Evolutionary conservation across 2,329 filamentous ascomycete species (phyloP), one percentile per base, ranked within the genome.

Genomic region (Torrubiella hemipterigena): DNA sequence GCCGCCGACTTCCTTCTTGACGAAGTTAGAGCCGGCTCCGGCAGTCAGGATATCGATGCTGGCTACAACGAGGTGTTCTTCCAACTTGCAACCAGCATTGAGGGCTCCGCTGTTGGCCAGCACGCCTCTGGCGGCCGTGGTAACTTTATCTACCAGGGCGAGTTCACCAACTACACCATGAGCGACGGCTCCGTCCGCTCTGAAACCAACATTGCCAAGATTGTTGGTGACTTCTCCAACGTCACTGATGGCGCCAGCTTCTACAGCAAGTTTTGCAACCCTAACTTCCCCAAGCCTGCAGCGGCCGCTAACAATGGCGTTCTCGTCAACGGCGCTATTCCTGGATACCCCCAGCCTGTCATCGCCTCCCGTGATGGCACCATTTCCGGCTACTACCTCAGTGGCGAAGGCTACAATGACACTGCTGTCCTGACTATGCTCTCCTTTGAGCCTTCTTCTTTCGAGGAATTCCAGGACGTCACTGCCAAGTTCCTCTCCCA

Each of bases 31-130:
- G 25, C 30, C 14, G 45, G 38, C 13, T 42, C 35, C 12, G 38
- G 29, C 18, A 40, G 39, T 27, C 48, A 46, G 11, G 48, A 51
- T 29, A 32, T 39, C 8, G 48, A 51, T 19, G 36, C 47, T 5
- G 48, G 49, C 2, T 61, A 59, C 44, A 61, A 60, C 42, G 45
- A 43, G 30, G 50, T 58, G 50, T 59, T 60, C 33, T 55, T 43
- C 28, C 34, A 44, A 30, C 41, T 47, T 6, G 15, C 25, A 27
- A 31, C 33, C 17, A 41, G 38, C 3, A 41, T 39, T 4, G 35
- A 39, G 7, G 35, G 23, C 7, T 29, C 31, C 2, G 37, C 39
- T 6, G 16, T 15, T 15, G 55, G 55, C 16, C 47, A 44, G 31
- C 58, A 58, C 34, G 32, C 37, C n/a, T 29, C 30, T 12, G 45